These are phyloP conservation scores for Cucumis cinereus DNA, from an alignment of 306 rosid species.

Conservation along the genomic window DNA sequence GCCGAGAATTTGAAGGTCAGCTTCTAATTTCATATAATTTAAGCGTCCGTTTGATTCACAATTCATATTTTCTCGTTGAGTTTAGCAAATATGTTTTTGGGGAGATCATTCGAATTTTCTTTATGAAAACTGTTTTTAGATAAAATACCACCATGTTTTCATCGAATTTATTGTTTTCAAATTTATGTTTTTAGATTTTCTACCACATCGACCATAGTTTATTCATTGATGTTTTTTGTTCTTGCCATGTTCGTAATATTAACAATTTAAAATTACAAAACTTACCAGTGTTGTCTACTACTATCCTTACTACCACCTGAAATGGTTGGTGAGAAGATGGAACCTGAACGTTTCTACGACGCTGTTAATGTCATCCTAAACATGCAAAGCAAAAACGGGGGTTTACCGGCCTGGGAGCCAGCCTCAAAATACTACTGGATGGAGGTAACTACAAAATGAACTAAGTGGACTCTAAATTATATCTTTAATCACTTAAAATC, in stretches of 20 bases:
- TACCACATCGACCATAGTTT: too few relatives aligned
- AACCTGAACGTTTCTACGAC: constrained; percentile 31
- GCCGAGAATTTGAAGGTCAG: constrained; percentile 47
- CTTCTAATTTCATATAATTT: too few relatives aligned
- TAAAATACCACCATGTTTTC: too few relatives aligned
- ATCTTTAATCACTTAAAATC: too few relatives aligned
- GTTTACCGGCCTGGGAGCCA: constrained; percentile 51
- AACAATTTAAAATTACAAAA: neutral
- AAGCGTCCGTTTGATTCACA: too few relatives aligned
- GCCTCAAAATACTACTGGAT: constrained; percentile 18
- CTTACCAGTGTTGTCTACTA: constrained; percentile 37
- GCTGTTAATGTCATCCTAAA: constrained; percentile 41
- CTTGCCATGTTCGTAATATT: neutral
- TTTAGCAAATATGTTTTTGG: too few relatives aligned
- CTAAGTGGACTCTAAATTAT: too few relatives aligned
- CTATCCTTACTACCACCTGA: constrained; percentile 37
- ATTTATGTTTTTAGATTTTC: too few relatives aligned
- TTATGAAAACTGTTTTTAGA: too few relatives aligned
- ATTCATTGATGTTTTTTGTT: neutral
- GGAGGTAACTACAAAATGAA: neutral
- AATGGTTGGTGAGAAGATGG: constrained; percentile 50
- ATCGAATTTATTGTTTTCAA: too few relatives aligned
- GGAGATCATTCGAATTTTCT: too few relatives aligned
- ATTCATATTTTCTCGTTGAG: too few relatives aligned
- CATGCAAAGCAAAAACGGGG: constrained; percentile 51